Percentiles rank a stretch among this genome's conserved stretches.
These are phyloP conservation scores for Boletus rubescentipes DNA, from an alignment of 768 basidiomycete genomes.

Conservation along the genomic window DNA sequence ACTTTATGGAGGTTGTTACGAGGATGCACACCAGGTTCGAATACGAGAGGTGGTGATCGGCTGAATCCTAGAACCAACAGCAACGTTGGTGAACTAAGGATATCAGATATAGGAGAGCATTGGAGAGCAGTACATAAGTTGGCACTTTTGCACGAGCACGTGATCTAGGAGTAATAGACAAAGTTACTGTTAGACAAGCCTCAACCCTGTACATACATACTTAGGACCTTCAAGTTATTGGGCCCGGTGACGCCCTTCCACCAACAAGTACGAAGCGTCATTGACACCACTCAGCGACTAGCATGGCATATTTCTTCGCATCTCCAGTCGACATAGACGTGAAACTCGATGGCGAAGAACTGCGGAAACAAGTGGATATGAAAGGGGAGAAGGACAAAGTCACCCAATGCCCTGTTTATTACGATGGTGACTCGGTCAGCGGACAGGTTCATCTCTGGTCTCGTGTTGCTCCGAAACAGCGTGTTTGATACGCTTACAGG, in stretches of 20 bases:
- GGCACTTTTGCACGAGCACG: too few species aligned
- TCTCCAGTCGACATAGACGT: slow-evolving; percentile 91
- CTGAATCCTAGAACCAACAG: not conserved
- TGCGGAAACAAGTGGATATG: slow-evolving; percentile 84
- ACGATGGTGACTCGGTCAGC: slow-evolving; percentile 89
- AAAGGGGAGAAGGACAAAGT: slow-evolving; percentile 88
- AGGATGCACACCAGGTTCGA: slow-evolving; percentile 73
- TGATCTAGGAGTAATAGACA: slow-evolving; percentile 2
- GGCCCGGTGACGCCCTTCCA: not conserved
- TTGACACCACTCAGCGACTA: not conserved
- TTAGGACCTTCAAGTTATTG: not conserved
- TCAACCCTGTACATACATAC: too few species aligned
- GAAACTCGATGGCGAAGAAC: slow-evolving; percentile 82
- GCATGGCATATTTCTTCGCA: slow-evolving; percentile 83
- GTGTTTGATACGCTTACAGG: slow-evolving; percentile 42
- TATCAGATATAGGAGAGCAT: too few species aligned
- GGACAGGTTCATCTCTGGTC: slow-evolving; percentile 64
- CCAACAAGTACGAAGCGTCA: slow-evolving; percentile 1
- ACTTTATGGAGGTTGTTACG: slow-evolving; percentile 75
- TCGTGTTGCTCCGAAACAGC: not conserved
- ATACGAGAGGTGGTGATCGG: slow-evolving; percentile 49
- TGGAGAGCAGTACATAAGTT: too few species aligned
- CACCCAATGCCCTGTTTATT: slow-evolving; percentile 87
- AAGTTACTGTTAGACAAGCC: too few species aligned
- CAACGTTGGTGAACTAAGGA: not conserved